Evolutionary conservation across 164 flowering plant genomes (phyloP).

Genomic region (Macadamia integrifolia): DNA sequence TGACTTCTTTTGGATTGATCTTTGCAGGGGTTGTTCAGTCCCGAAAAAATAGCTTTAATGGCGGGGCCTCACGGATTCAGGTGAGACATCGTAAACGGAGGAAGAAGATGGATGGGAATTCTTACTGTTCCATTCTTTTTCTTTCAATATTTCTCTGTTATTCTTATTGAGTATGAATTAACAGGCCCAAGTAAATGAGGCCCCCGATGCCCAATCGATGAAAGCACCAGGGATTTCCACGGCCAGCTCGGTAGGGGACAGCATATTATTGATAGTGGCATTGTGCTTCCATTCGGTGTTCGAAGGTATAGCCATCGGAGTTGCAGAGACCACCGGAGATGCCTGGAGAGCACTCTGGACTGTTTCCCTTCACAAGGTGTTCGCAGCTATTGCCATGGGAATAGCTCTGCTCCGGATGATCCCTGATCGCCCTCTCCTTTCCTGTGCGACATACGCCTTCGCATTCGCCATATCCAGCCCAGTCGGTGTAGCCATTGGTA

Average conservation of each 20-base stretch:
- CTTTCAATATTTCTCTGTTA: too few relatives aligned
- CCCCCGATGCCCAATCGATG: constrained; percentile 4
- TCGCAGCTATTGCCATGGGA: constrained; percentile 82
- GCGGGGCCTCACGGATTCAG: constrained; percentile 13
- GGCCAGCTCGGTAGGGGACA: constrained; percentile 52
- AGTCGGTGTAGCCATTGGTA: constrained; percentile 69
- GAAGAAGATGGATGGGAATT: too few relatives aligned
- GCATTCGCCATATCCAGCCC: constrained; percentile 77
- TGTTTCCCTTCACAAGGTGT: constrained; percentile 56
- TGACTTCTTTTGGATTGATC: constrained; percentile 8
- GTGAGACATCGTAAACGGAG: constrained; percentile 2
- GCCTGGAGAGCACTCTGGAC: constrained; percentile 85
- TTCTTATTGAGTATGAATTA: too few relatives aligned
- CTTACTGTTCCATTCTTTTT: too few relatives aligned
- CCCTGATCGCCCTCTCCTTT: constrained; percentile 56
- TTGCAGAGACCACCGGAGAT: constrained; percentile 57
- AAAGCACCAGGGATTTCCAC: constrained; percentile 12
- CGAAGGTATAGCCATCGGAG: constrained; percentile 79
- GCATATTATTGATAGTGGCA: constrained; percentile 53
- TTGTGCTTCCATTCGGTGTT: constrained; percentile 71
- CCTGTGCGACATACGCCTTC: constrained; percentile 51
- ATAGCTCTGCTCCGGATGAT: constrained; percentile 67
- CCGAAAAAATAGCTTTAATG: constrained; percentile 10
- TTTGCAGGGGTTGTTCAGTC: constrained; percentile 18
- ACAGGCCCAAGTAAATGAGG: constrained; percentile 13